Evolutionary conservation across 2,329 filamentous ascomycete species (phyloP).

Genomic region (Zymoseptoria tritici): DNA sequence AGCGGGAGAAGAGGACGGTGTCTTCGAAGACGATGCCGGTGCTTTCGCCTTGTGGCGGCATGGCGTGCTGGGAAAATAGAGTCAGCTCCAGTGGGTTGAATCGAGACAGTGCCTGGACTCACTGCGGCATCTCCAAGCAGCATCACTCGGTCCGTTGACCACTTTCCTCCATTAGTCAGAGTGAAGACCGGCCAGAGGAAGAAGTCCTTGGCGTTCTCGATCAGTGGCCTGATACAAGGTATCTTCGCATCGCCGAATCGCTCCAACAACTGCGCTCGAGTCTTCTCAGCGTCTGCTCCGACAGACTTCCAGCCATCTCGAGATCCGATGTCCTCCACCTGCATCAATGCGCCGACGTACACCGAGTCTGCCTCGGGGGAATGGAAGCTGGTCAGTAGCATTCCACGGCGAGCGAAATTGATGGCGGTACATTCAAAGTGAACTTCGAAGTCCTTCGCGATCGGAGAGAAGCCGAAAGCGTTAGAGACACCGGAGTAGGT

Average conservation of each 20-base stretch:
- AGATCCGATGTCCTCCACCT: slow-evolving; percentile 36
- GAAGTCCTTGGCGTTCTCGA: slow-evolving; percentile 37
- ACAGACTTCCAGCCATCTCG: slow-evolving; percentile 40
- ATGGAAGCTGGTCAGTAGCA: slow-evolving; percentile 39
- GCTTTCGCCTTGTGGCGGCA: slow-evolving; percentile 46
- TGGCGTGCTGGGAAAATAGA: slow-evolving; percentile 32
- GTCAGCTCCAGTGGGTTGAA: not conserved
- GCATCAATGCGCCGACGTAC: slow-evolving; percentile 41
- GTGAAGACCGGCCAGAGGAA: slow-evolving; percentile 43
- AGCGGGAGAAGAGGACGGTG: slow-evolving; percentile 42
- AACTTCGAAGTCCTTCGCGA: slow-evolving; percentile 30
- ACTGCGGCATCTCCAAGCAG: slow-evolving; percentile 40
- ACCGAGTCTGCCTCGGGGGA: slow-evolving; percentile 30
- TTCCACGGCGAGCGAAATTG: slow-evolving; percentile 40
- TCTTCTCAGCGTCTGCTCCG: slow-evolving; percentile 38
- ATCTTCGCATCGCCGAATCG: slow-evolving; percentile 36
- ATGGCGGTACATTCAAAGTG: slow-evolving; percentile 39
- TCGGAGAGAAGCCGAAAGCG: slow-evolving; percentile 39
- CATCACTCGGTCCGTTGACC: slow-evolving; percentile 39
- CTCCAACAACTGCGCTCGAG: slow-evolving; percentile 34
- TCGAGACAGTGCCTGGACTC: slow-evolving; percentile 11
- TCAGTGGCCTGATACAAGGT: slow-evolving; percentile 31
- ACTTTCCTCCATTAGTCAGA: slow-evolving; percentile 37
- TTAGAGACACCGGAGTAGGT: slow-evolving; percentile 41
- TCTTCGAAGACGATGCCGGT: slow-evolving; percentile 49